Evolutionary conservation across 164 flowering plant species (phyloP).

Genomic region (Berberis thunbergii): DNA sequence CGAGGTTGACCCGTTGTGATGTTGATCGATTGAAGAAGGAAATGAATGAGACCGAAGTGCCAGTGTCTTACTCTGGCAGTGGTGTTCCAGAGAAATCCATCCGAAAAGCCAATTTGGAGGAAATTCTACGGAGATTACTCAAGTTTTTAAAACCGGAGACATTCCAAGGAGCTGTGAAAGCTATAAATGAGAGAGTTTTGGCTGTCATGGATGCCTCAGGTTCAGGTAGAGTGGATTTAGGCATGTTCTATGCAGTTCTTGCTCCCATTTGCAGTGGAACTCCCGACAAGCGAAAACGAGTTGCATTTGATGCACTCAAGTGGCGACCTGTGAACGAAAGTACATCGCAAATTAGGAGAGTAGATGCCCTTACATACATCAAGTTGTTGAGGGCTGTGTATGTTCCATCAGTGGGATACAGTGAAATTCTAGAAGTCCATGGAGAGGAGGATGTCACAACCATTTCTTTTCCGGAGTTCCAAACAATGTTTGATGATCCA

Average conservation of each 20-base stretch:
- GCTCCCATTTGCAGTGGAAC: constrained; percentile 81
- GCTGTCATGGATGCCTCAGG: constrained; percentile 64
- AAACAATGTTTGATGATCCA: constrained; percentile 74
- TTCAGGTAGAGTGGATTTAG: constrained; percentile 81
- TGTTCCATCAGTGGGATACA: constrained; percentile 59
- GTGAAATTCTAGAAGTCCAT: constrained; percentile 75
- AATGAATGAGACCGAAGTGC: constrained; percentile 67
- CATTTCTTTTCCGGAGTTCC: constrained; percentile 66
- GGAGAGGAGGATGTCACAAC: constrained; percentile 55
- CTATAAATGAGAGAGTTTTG: constrained; percentile 78
- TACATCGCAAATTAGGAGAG: constrained; percentile 46
- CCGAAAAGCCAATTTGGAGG: constrained; percentile 80
- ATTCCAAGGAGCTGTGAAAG: constrained; percentile 88
- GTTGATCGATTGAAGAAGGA: constrained; percentile 78
- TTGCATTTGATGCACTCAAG: constrained; percentile 82
- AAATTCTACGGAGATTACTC: constrained; percentile 58
- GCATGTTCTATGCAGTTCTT: constrained; percentile 80
- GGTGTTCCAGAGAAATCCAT: constrained; percentile 83
- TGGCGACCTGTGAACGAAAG: constrained; percentile 86
- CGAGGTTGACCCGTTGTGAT: constrained; percentile 64
- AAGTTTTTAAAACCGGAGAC: constrained; percentile 79
- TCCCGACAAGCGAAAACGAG: constrained; percentile 61
- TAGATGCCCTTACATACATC: constrained; percentile 59
- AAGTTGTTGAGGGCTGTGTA: constrained; percentile 73
- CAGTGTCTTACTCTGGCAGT: constrained; percentile 78